These are phyloP conservation scores for Cryptococcus deneoformans DNA, from an alignment of 1,284 basidiomycete genomes.

Conservation along the genomic window DNA sequence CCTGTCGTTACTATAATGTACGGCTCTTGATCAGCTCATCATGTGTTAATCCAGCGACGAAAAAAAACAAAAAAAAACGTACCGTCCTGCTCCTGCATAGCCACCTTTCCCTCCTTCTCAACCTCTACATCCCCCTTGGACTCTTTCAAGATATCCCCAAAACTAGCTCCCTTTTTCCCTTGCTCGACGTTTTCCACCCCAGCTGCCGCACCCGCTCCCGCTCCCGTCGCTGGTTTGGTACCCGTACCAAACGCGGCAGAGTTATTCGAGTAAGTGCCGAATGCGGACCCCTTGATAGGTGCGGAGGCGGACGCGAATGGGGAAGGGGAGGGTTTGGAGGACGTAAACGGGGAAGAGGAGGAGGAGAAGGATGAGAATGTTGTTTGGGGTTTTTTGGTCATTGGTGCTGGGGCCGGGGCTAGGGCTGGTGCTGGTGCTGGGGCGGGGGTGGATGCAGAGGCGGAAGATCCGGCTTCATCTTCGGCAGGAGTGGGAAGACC, in stretches of 20 bases:
- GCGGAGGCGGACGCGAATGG: constrained; percentile 11
- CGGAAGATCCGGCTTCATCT: neutral
- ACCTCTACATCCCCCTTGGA: constrained; percentile 36
- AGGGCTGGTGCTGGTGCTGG: neutral
- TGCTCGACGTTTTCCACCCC: neutral
- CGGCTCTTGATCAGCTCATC: no score
- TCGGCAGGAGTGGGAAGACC: no score
- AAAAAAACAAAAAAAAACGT: constrained; percentile 27
- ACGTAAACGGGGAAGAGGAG: constrained; percentile 52
- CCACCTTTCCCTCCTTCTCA: constrained; percentile 49
- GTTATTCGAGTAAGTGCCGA: constrained; percentile 37
- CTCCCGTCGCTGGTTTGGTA: constrained; percentile 6
- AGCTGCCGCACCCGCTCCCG: neutral
- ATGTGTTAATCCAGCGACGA: no score
- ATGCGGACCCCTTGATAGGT: constrained; percentile 22
- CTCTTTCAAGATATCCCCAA: constrained; percentile 41
- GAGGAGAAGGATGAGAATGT: constrained; percentile 54
- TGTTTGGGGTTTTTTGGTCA: constrained; percentile 30
- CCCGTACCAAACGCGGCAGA: constrained; percentile 27
- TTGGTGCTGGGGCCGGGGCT: neutral
- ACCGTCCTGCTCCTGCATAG: constrained; percentile 69
- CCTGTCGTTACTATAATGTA: constrained; percentile 69
- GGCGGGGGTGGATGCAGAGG: neutral
- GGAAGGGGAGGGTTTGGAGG: constrained; percentile 4
- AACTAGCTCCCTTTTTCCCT: constrained; percentile 19